Evolutionary conservation across 2,329 filamentous ascomycete species (phyloP).

Genomic region (Waltergamsia citrina): DNA sequence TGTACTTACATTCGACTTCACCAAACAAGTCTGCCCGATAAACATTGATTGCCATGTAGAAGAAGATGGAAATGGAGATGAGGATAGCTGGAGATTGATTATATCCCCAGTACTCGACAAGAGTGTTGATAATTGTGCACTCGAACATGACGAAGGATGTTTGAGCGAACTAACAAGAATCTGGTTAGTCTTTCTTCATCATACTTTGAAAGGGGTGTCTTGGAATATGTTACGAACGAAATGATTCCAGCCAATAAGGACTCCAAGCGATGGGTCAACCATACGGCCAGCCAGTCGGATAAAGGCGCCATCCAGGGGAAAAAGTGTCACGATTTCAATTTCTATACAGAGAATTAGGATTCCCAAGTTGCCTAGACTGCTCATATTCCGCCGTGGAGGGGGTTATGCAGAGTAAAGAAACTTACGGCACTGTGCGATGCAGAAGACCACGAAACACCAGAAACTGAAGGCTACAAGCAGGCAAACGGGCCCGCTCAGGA

Average conservation of each 20-base stretch:
- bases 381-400: no score
- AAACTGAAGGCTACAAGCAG: neutral
- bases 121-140: neutral
- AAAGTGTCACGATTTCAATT: neutral
- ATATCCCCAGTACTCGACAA: neutral
- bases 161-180: neutral
- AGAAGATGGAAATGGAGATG: neutral
- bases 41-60: neutral
- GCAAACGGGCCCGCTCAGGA: neutral
- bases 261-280: constrained; percentile 1
- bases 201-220: neutral
- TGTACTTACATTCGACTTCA: constrained; percentile 1
- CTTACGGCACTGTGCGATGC: constrained; percentile 2
- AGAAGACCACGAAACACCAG: constrained; percentile 1
- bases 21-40: constrained; percentile 1
- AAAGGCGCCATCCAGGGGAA: neutral
- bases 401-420: neutral
- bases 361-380: neutral
- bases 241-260: neutral
- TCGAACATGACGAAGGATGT: constrained; percentile 1
- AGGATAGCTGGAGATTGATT: constrained; percentile 1
- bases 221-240: neutral
- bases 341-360: neutral
- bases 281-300: constrained; percentile 1
- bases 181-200: no score